Evolutionary conservation across 2,329 filamentous ascomycete genomes (phyloP).

Genomic region (Fusarium chuoi): DNA sequence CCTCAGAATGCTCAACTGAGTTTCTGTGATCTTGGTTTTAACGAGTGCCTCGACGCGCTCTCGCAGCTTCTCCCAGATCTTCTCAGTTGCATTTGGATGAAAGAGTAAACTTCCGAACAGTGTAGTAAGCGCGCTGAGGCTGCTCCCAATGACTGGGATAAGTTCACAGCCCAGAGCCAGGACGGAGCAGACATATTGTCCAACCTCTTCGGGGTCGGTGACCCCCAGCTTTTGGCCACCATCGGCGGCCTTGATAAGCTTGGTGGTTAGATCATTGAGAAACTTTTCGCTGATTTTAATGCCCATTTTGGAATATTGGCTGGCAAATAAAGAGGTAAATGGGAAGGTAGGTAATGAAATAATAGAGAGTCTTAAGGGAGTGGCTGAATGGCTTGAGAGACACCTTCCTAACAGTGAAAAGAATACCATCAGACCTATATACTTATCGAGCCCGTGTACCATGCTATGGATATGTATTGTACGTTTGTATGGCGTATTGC

Average conservation of each 20-base stretch:
- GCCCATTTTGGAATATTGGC: background rate
- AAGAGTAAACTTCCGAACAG: background rate
- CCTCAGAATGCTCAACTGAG: background rate
- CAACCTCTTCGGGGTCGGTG: background rate
- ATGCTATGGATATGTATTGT: no score
- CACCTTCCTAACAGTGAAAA: background rate
- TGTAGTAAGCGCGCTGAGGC: background rate
- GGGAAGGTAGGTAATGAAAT: rapidly evolving
- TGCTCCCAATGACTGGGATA: background rate
- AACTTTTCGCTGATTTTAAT: background rate
- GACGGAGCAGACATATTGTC: background rate
- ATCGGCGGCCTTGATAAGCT: background rate
- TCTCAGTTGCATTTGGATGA: background rate
- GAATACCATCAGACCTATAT: background rate
- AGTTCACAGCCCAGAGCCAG: background rate
- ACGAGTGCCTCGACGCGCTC: background rate
- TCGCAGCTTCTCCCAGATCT: background rate
- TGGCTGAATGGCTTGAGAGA: background rate
- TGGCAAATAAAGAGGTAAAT: background rate
- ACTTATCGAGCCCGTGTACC: background rate
- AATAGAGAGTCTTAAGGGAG: background rate
- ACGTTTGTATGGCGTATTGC: no score
- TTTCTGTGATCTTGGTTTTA: background rate
- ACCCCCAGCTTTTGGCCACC: background rate
- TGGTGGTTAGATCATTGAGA: background rate